Evolutionary conservation across 140 eudicot species (phyloP), one percentile per base, ranked within the genome.

Genomic region (Cichorium intybus): DNA sequence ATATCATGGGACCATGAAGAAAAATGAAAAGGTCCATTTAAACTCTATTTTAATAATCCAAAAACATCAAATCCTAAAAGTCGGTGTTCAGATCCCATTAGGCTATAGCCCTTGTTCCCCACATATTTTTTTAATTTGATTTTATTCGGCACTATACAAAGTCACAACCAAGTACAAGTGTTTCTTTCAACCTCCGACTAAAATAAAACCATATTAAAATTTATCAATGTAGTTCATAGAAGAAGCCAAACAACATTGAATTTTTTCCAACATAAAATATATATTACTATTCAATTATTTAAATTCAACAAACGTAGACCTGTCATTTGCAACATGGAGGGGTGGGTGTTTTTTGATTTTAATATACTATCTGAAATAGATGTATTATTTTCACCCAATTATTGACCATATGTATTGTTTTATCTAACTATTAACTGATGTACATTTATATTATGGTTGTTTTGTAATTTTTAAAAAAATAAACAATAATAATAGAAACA

Each of bases 31-130:
- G 67, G 20, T 21, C 8, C 53, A 29, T 45, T 64, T 55, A 41
- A 64, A 64, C 66, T 73, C 46, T 16, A 60, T n/a, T 63, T 72
- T 54, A 31, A 43, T 63, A 55, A 55, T 16, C 62, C 24, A 37
- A 23, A 34, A 23, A 34, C 20, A 50, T 64, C 72, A 73, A 73
- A 73, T 64, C 78, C 10, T n/a, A 56, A 57, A 37, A 46, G 67
- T 73, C 73, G 73, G 78, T 65, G 73, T 64, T 33, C n/a, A 73
- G 78, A 64, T 64, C 59, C 49, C 39, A 53, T 20, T 27, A 33
- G 10, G 31, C 33, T 24, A 24, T 33, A 23, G 50, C 58, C 29
- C 20, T 11, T 45, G 16, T 49, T 43, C 68, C 69, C 62, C 28
- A 33, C 43, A n/a, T 5, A n/a, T n/a, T 7, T 23, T 45, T 66